These are phyloP conservation scores for Gastrolobium bilobum DNA, from an alignment of 306 rosid species.

Conservation along the genomic window DNA sequence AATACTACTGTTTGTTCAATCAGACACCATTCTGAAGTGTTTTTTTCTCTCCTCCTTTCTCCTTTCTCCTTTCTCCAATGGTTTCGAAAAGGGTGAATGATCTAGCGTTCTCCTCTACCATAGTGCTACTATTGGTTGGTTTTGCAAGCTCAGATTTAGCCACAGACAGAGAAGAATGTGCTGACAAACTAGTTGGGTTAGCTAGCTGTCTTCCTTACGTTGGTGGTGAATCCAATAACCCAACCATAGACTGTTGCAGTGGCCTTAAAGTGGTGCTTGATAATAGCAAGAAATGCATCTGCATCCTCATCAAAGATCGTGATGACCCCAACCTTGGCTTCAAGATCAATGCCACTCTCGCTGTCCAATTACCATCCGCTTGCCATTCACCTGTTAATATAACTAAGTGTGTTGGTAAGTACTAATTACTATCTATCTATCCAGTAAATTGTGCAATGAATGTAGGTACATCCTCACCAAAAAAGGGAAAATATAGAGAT, in stretches of 20 bases:
- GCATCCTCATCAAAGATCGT: slow-evolving; percentile 78
- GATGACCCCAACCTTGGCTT: slow-evolving; percentile 88
- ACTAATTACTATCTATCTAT: not conserved
- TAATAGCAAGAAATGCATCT: slow-evolving; percentile 76
- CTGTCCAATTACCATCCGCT: slow-evolving; percentile 67
- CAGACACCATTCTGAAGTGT: no score
- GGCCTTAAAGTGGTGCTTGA: slow-evolving; percentile 69
- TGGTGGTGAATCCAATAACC: slow-evolving; percentile 68
- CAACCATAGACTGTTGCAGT: slow-evolving; percentile 81
- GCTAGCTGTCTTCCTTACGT: slow-evolving; percentile 81
- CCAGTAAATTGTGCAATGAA: no score
- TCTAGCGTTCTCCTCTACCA: slow-evolving; percentile 20
- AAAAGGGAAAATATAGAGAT: no score
- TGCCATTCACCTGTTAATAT: slow-evolving; percentile 75
- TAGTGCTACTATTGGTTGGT: slow-evolving; percentile 38
- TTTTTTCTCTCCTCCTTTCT: not conserved
- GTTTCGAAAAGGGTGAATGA: slow-evolving; percentile 30
- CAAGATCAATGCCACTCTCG: slow-evolving; percentile 75
- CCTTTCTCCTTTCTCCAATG: slow-evolving; percentile 44
- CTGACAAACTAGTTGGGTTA: slow-evolving; percentile 67
- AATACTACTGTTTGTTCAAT: no score
- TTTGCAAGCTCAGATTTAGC: slow-evolving; percentile 56
- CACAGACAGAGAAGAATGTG: slow-evolving; percentile 75
- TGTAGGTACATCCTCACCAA: no score
- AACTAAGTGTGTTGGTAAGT: slow-evolving; percentile 70